Evolutionary conservation across 139 green algal species (phyloP).

Genomic region (Asterochloris erici): DNA sequence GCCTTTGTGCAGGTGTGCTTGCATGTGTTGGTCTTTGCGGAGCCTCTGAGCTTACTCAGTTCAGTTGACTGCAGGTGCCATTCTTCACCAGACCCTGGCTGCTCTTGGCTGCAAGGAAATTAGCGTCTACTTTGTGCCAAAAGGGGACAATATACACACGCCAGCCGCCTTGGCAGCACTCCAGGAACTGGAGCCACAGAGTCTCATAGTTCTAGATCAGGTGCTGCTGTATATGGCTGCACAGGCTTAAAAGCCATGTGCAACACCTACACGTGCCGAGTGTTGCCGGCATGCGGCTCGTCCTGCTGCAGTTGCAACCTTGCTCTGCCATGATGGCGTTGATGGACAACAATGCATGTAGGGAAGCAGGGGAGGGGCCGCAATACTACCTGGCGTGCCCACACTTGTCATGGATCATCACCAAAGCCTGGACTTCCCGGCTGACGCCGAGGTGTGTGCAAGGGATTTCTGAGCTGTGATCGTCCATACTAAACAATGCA

Average conservation of each 20-base stretch:
- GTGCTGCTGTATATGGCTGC: no score
- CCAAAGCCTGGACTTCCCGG: conserved; percentile 1
- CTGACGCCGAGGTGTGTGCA: conserved; percentile 3
- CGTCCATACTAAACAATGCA: no score
- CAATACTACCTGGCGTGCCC: conserved; percentile 13
- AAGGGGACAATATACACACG: conserved; percentile 12
- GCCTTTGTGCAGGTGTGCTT: conserved; percentile 7
- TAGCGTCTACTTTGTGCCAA: conserved; percentile 10
- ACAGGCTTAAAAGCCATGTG: no score
- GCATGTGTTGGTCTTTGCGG: not conserved
- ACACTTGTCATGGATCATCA: conserved; percentile 17
- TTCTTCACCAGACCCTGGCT: not conserved
- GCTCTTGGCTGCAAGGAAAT: conserved; percentile 7
- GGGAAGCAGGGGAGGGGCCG: conserved; percentile 5
- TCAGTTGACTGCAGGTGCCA: conserved; percentile 2
- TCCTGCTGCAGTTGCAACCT: no score
- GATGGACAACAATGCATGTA: no score
- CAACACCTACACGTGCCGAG: no score
- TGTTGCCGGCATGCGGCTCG: no score
- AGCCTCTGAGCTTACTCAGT: no score
- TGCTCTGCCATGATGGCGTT: no score
- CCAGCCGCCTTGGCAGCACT: not conserved
- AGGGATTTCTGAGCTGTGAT: no score
- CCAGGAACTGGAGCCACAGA: not conserved
- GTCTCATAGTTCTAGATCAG: conserved; percentile 12